Percentiles rank a stretch among this genome's conserved stretches.
These are phyloP conservation scores for Magnaporthiopsis incrustans DNA, from an alignment of 2,329 filamentous ascomycete species.

Conservation along the genomic window DNA sequence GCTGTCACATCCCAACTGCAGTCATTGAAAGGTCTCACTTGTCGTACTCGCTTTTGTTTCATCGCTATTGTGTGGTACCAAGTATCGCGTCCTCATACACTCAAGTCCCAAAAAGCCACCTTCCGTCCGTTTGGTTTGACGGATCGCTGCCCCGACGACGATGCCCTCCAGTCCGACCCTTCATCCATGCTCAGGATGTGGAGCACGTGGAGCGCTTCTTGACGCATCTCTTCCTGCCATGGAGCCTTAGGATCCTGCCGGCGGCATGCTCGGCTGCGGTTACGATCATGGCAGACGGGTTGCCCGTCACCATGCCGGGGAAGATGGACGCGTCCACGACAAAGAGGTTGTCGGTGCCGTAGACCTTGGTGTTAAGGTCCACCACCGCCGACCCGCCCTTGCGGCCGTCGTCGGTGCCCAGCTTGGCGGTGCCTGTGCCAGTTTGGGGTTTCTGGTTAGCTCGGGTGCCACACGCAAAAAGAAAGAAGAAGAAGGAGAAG, in stretches of 20 bases:
- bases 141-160: background rate
- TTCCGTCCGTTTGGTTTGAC: background rate
- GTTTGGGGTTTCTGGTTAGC: background rate
- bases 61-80: too few species aligned
- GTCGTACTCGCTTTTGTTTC: background rate
- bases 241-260: conserved; percentile 13
- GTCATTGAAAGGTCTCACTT: background rate
- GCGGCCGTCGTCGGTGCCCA: conserved; percentile 44
- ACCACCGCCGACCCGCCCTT: conserved; percentile 43
- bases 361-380: conserved; percentile 47
- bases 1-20: background rate
- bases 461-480: background rate
- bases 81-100: background rate
- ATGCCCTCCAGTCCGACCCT: background rate
- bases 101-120: background rate
- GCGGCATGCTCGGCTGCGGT: conserved; percentile 29
- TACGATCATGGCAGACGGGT: conserved; percentile 42
- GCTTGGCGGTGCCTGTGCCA: conserved; percentile 40
- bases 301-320: conserved; percentile 55
- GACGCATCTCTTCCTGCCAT: background rate
- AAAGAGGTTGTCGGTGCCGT: conserved; percentile 53
- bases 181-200: background rate
- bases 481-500: too few species aligned
- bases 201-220: background rate
- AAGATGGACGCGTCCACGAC: conserved; percentile 57